Evolutionary conservation across 352 stramenopile genomes (phyloP).

Genomic region (Salisapilia sapeloensis): DNA sequence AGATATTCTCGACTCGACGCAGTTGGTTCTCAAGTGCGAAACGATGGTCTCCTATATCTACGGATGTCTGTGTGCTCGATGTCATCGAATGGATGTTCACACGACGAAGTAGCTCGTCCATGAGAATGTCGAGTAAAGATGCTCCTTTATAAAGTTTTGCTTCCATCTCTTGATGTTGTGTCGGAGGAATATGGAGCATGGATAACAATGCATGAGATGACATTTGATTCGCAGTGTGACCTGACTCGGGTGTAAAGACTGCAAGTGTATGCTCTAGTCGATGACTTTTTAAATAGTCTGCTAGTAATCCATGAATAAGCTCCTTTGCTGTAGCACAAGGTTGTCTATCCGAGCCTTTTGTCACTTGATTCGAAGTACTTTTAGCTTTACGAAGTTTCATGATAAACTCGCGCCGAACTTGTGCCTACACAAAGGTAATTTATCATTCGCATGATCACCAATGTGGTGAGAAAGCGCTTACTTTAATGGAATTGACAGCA

Average conservation of each 20-base stretch:
- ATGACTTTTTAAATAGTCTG: slow-evolving; percentile 30
- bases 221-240: slow-evolving; percentile 20
- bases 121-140: slow-evolving; percentile 14
- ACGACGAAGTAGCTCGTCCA: slow-evolving; percentile 15
- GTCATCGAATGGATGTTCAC: slow-evolving; percentile 18
- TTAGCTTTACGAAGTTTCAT: too few relatives aligned
- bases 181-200: slow-evolving; percentile 15
- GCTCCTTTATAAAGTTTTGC: slow-evolving; percentile 6
- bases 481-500: too few relatives aligned
- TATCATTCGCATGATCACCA: too few relatives aligned
- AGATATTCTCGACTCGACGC: slow-evolving; percentile 39
- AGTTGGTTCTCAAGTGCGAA: slow-evolving; percentile 36
- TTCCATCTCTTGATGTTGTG: slow-evolving; percentile 9
- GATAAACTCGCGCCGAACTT: too few relatives aligned
- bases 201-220: slow-evolving; percentile 11
- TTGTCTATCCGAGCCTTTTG: too few relatives aligned
- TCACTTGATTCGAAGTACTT: too few relatives aligned
- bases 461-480: too few relatives aligned
- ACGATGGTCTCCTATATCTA: slow-evolving; percentile 51
- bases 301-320: slow-evolving; percentile 34
- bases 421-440: too few relatives aligned
- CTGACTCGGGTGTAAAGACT: slow-evolving; percentile 56
- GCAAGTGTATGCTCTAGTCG: slow-evolving; percentile 36
- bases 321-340: too few relatives aligned
- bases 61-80: slow-evolving; percentile 28